Evolutionary conservation across 2,329 filamentous ascomycete species (phyloP), one percentile per base, ranked within the genome.

Genomic region (Alternaria sp.): DNA sequence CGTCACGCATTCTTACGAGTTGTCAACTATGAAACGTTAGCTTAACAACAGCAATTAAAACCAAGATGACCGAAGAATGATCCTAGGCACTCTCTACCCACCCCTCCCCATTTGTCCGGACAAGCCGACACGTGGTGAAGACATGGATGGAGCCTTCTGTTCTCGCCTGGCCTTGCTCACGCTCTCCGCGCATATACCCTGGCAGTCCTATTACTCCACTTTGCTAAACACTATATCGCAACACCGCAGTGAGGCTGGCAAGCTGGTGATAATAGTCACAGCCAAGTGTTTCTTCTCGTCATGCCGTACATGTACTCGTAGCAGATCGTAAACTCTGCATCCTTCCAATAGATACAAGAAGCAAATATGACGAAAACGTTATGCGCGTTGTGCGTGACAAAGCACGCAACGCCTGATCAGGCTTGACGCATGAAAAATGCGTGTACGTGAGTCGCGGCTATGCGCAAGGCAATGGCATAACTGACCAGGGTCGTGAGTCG

Each of bases 1-100:
- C 49, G 49, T 37, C 33, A 53, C 49, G 30, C 14, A 41, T n/a
- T 15, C n/a, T 41, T 37, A 41, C 28, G 49, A 41, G 28, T 53
- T 41, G 30, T 41, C 49, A 41, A 53, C 33, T 53, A 25, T 53
- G 49, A 53, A 53, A 53, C 49, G 14, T 53, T 53, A 53, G 49
- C 30, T 37, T 15, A 7, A 46, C 20, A 46, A 41, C 49, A 41
- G 23, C 20, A 53, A 53, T 37, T 41, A 37, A 46, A 37, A 25
- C 3, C 3, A 15, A 4, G 33, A 37, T 53, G 21, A 37, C 20
- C 11, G 14, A 25, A n/a, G 28, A 41, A 28, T 41, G 18, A 41
- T 53, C 28, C 14, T 3, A 41, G 20, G 12, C 30, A 25, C 8
- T 10, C 8, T 15, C 30, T 25, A 21, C 8, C 9, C 20, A n/a